Evolutionary conservation across 1,284 basidiomycete species (phyloP).

Genomic region (Volvariella surrecta): DNA sequence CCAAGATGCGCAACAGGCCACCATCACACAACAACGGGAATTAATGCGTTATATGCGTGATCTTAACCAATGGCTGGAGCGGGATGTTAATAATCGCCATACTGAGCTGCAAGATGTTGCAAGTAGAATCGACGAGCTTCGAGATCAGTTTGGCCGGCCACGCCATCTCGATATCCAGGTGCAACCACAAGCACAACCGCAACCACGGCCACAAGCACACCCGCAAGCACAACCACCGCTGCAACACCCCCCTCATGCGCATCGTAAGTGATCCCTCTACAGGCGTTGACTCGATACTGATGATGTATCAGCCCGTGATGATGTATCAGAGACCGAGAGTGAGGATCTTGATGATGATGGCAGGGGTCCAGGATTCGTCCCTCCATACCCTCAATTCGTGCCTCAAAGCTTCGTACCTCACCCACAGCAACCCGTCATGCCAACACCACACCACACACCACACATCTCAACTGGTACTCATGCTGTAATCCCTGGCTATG

Average conservation of each 20-base stretch:
- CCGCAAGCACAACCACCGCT: conserved; percentile 3
- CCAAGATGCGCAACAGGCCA: conserved; percentile 59
- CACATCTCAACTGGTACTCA: too few relatives aligned
- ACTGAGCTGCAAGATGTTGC: conserved; percentile 58
- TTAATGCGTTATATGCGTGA: conserved; percentile 67
- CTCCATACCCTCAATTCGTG: too few relatives aligned
- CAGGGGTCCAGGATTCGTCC: too few relatives aligned
- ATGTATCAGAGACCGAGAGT: too few relatives aligned
- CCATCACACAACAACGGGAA: conserved; percentile 68
- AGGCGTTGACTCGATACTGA: too few relatives aligned
- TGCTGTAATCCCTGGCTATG: too few relatives aligned
- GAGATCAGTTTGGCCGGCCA: conserved; percentile 33
- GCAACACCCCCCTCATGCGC: conserved; percentile 1
- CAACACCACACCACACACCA: too few relatives aligned
- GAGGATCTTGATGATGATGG: too few relatives aligned
- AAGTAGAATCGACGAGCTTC: conserved; percentile 52
- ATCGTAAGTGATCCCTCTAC: neutral
- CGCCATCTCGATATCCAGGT: conserved; percentile 12
- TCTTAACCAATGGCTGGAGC: conserved; percentile 66
- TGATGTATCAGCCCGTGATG: too few relatives aligned
- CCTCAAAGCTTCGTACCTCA: too few relatives aligned
- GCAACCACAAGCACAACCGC: conserved; percentile 4
- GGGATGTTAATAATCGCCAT: conserved; percentile 68
- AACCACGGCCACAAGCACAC: conserved; percentile 4
- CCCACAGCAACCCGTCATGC: too few relatives aligned